These are phyloP conservation scores for Chrysoporthe austroafricana DNA, from an alignment of 2,329 filamentous ascomycete species.

Conservation along the genomic window DNA sequence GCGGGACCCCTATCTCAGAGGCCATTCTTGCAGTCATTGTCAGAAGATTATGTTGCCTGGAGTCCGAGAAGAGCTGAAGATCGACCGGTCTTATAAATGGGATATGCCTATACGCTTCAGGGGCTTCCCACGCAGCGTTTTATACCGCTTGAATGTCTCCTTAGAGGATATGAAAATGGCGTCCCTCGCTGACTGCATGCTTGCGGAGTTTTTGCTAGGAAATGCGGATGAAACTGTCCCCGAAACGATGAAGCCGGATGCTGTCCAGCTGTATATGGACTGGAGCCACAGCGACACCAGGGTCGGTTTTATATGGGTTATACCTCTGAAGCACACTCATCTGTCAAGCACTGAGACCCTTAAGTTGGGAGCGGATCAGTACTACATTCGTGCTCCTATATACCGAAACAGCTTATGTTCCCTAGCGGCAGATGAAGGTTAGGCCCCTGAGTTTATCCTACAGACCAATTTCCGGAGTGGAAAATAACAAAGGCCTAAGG, in stretches of 20 bases:
- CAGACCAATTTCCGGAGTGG: no score
- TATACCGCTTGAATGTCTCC: background rate
- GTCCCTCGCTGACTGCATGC: background rate
- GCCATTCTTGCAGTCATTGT: background rate
- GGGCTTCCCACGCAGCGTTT: accelerated
- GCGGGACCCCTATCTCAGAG: background rate
- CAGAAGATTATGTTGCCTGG: background rate
- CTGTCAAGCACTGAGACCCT: background rate
- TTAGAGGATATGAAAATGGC: background rate
- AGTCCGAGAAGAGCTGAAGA: background rate
- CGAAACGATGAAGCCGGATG: background rate
- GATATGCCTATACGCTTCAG: background rate
- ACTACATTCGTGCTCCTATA: background rate
- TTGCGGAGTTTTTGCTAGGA: background rate
- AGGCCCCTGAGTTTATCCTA: background rate
- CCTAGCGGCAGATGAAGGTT: background rate
- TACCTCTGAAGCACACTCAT: background rate
- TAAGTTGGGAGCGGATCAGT: background rate
- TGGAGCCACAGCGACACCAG: no score
- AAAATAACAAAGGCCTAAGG: background rate
- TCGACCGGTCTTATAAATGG: background rate
- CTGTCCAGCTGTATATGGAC: background rate
- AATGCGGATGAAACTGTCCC: no score
- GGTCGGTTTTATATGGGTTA: background rate
- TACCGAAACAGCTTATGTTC: background rate